Evolutionary conservation across 2,329 filamentous ascomycete genomes (phyloP), one percentile per base, ranked within the genome.

Genomic region (Tolypocladium sp.): DNA sequence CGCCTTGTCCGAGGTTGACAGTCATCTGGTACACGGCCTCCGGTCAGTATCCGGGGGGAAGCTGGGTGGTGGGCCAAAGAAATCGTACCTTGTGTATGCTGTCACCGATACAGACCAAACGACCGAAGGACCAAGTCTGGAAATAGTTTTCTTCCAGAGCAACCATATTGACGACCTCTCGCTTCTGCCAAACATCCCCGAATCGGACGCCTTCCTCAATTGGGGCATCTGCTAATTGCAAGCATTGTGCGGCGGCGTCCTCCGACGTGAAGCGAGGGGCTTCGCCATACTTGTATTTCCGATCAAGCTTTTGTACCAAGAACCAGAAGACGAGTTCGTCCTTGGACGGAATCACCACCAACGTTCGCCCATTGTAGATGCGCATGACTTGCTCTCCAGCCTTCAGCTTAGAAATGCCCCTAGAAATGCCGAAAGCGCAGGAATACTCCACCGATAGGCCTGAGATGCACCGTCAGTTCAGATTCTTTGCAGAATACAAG

Each of bases 351-450:
- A 56, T 51, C 42, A 56, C 42, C 35, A 52, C 33, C 25, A 59
- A 25, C 5, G 33, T 55, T 40, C 33, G 33, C 12, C 52, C 57
- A 17, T 58, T 22, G 15, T 49, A 33, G 7, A 55, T 37, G 27
- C 41, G 40, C 41, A 54, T 55, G 15, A 58, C n/a, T 46, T 58
- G 57, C 22, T 42, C 41, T 35, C 59, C 59, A 54, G 4, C 65
- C 64, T 10, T 59, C 5, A 22, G 44, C n/a, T 62, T 62, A 62
- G 30, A 59, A 58, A 15, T 58, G 38, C 10, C 33, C 10, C 70
- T 59, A 3, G 72, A 69, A n/a, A 75, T 76, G 12, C 74, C 74
- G 49, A 73, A 76, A 13, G 69, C 68, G 61, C 72, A 74, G 9
- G 63, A 62, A 27, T 73, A 75, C 33, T 65, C 59, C 35, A 60